phyloP scores from a whole-genome alignment of 805 yeast species.

The Myxozyma lipomycoides region DNA sequence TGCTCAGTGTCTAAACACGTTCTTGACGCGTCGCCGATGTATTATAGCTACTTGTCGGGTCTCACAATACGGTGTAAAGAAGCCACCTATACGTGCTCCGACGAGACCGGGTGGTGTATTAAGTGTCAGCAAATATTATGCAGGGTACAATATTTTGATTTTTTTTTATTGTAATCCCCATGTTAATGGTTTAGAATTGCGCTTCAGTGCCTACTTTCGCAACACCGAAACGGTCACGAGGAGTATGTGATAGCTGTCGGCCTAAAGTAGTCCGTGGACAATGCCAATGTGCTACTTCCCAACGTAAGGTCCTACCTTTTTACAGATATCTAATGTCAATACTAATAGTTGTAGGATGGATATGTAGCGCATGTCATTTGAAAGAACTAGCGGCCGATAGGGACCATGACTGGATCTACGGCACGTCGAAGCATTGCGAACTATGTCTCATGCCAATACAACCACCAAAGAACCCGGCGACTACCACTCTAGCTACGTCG shows the following conservation, averaged over 20 bases:
- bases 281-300: constrained; percentile 12
- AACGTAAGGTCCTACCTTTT: constrained; percentile 5
- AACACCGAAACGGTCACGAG: constrained; percentile 9
- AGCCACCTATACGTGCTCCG: constrained; percentile 16
- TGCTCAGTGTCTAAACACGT: constrained; percentile 12
- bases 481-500: background rate
- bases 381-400: constrained; percentile 14
- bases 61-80: constrained; percentile 19
- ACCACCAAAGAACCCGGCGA: background rate
- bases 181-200: constrained; percentile 8
- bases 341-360: constrained; percentile 14
- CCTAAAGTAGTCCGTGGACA: constrained; percentile 11
- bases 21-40: constrained; percentile 7
- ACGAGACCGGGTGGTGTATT: constrained; percentile 3
- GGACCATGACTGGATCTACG: background rate
- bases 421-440: background rate
- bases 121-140: constrained; percentile 2
- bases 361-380: constrained; percentile 19
- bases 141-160: background rate
- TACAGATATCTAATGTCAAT: background rate
- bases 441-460: background rate
- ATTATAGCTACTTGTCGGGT: constrained; percentile 5
- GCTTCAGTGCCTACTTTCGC: constrained; percentile 8
- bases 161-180: background rate
- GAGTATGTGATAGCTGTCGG: constrained; percentile 12